Base-by-base conservation (phyloP, 2,329 filamentous ascomycete genomes). In the Beauveria medogensis region DNA sequence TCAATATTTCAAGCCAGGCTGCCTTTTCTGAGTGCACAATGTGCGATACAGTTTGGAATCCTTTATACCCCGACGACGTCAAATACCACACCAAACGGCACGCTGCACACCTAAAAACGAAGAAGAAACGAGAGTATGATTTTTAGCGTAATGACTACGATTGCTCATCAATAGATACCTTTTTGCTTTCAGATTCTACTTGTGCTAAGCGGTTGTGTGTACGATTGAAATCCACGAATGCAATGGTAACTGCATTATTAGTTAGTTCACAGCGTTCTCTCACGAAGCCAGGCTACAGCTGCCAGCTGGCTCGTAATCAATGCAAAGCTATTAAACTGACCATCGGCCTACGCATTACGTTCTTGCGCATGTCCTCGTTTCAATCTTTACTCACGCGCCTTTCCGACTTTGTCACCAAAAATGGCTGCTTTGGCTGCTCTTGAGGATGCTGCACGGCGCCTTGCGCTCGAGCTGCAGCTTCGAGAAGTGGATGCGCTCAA, bases 31-130 rank as follows among this genome's bases (percentile, higher is more conserved):
- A 79, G 59, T 79, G 77, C 63, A 75, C 70, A 55, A 61, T 72
- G 3, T 79, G 77, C 63, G 69, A 77, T 56, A 77, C 71, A 1
- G 73, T 78, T 8, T 78, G 75, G 70, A 78, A 78, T 55, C 77
- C 76, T 0, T 64, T 77, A 5, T 75, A 74, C 59, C 75, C 76
- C 3, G 73, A 73, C 30, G 77, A 78, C 59, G 76, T 77, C 18
- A 78, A 74, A 61, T 76, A 71, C 18, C 77, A 78, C 59, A 66
- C 69, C 2, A 76, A 74, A 60, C 70, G 72, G 40, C 77, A 78
- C 59, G 71, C 72, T 9, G 68, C 69, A 3, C 67, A 75, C 51
- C 30, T 73, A 14, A 64, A 69, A 48, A 66, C 65, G 18, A 69
- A 64, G 63, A 72, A 63, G 53, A 60, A 40, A 41, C 50, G 18